A percentile compares a stretch with the other conserved stretches of the same genome.
phyloP scores from a whole-genome alignment of 108 stramenopile species.

The Nitzschia sp. region DNA sequence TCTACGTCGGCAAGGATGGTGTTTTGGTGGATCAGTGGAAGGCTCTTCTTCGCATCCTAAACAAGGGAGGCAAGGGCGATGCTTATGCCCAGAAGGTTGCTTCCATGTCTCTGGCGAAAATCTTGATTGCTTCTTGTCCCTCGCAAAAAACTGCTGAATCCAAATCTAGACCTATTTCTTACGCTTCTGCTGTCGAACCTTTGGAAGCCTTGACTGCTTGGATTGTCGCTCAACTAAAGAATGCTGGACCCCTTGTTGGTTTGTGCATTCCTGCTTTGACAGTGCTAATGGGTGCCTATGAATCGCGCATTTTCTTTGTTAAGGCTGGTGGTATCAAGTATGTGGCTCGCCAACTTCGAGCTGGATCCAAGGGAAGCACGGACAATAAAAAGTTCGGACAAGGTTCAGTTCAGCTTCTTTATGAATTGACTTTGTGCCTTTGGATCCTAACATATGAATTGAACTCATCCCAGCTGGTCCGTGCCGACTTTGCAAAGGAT shows the following conservation, averaged over 20 bases:
- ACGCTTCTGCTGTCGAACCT: slow-evolving; percentile 82
- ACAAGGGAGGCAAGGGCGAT: slow-evolving; percentile 85
- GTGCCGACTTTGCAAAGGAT: slow-evolving; percentile 81
- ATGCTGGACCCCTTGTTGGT: slow-evolving; percentile 63
- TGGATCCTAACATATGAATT: slow-evolving; percentile 94
- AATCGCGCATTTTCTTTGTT: slow-evolving; percentile 76
- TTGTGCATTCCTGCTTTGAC: slow-evolving; percentile 72
- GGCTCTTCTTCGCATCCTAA: slow-evolving; percentile 73
- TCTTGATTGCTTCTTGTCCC: slow-evolving; percentile 80
- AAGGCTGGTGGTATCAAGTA: slow-evolving; percentile 88
- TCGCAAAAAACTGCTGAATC: slow-evolving; percentile 45
- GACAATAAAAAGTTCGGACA: slow-evolving; percentile 57
- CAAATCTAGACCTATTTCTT: slow-evolving; percentile 61
- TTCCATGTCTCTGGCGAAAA: slow-evolving; percentile 69
- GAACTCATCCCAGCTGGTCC: slow-evolving; percentile 60
- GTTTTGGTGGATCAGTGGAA: slow-evolving; percentile 87
- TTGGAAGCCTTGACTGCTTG: slow-evolving; percentile 82
- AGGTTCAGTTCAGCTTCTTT: slow-evolving; percentile 90
- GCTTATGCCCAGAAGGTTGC: slow-evolving; percentile 77
- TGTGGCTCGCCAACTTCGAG: slow-evolving; percentile 80
- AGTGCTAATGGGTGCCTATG: slow-evolving; percentile 72
- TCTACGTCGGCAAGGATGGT: slow-evolving; percentile 86
- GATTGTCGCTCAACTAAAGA: slow-evolving; percentile 85
- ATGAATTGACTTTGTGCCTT: slow-evolving; percentile 93
- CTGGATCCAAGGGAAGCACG: slow-evolving; percentile 36